Conservation (phyloP, 129 eudicot species). For the Ambrosia trifida region DNA sequence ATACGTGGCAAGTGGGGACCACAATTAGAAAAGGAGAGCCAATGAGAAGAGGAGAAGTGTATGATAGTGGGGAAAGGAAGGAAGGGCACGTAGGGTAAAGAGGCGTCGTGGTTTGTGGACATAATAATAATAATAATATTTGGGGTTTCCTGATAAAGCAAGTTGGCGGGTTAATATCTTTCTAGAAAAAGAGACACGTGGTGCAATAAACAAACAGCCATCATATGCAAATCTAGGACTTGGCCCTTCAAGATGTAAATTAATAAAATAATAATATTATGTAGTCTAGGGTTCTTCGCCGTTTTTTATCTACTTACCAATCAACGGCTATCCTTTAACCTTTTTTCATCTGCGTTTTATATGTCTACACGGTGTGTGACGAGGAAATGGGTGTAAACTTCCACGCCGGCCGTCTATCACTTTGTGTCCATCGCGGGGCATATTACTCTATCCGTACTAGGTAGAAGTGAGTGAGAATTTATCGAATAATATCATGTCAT, state of each 20-base stretch:
- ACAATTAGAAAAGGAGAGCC: conserved; percentile 16
- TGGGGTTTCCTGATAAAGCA: conserved; percentile 36
- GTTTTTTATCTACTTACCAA: background rate
- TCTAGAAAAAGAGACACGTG: conserved; percentile 45
- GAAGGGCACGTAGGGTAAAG: conserved; percentile 3
- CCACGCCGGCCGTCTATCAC: too few species aligned
- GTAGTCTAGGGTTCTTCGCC: background rate
- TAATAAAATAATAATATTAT: background rate
- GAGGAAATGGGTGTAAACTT: too few species aligned
- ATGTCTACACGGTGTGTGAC: too few species aligned
- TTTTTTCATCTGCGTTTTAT: background rate
- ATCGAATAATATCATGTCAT: too few species aligned
- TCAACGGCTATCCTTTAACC: background rate
- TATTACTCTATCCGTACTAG: too few species aligned
- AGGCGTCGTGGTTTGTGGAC: conserved; percentile 12
- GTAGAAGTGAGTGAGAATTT: too few species aligned
- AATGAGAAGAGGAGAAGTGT: conserved; percentile 46
- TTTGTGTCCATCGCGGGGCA: too few species aligned
- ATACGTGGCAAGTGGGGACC: conserved; percentile 49
- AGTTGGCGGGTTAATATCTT: conserved; percentile 17
- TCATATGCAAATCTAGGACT: too few species aligned
- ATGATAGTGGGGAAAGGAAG: conserved; percentile 1
- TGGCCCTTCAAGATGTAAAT: too few species aligned
- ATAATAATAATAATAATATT: background rate
- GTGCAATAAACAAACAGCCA: conserved; percentile 23